These are phyloP conservation scores for Ophiognomonia clavigignenti-juglandacearum DNA, from an alignment of 2,329 filamentous ascomycete genomes.

Conservation along the genomic window DNA sequence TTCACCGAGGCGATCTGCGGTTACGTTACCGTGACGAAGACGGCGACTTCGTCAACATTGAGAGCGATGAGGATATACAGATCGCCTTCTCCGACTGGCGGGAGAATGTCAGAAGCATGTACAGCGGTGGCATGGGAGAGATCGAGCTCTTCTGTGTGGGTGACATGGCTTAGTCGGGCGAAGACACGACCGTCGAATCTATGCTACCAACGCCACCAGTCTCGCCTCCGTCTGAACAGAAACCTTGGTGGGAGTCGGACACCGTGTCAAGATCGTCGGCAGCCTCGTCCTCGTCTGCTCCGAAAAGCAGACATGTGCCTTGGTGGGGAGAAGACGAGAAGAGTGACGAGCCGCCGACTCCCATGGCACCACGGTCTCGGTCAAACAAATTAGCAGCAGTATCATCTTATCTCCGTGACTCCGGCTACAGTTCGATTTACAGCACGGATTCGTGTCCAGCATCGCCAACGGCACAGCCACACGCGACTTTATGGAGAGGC, in stretches of 20 bases:
- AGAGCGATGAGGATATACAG: constrained; percentile 93
- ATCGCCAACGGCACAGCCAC: neutral
- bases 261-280: neutral
- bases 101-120: constrained; percentile 56
- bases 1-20: constrained; percentile 76
- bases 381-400: too few species aligned
- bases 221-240: neutral
- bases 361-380: neutral
- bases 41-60: constrained; percentile 87
- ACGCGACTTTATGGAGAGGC: neutral
- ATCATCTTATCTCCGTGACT: neutral
- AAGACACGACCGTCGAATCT: constrained; percentile 9
- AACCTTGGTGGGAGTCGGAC: constrained; percentile 1
- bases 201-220: neutral
- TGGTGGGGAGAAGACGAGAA: neutral
- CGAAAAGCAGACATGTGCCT: neutral
- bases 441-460: neutral
- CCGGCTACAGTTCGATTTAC: neutral
- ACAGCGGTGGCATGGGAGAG: constrained; percentile 72
- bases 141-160: constrained; percentile 80
- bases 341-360: neutral
- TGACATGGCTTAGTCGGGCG: constrained; percentile 28
- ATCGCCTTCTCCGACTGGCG: constrained; percentile 94
- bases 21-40: constrained; percentile 90
- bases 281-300: neutral